Conservation (phyloP, 306 rosid genomes). For the Mimosa bimucronata region DNA sequence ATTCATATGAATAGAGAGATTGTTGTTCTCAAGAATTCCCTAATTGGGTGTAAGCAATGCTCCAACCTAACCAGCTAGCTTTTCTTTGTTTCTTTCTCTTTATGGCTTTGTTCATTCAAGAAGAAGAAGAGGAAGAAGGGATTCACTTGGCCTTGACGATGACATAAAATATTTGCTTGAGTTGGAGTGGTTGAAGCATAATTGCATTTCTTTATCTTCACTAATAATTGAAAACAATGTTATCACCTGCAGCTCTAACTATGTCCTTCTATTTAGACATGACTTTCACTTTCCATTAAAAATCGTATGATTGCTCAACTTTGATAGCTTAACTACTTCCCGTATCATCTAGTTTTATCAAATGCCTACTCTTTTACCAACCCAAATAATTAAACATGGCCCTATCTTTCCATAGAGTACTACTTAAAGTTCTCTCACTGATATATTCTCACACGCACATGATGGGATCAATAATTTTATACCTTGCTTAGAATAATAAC, state of each 20-base stretch:
- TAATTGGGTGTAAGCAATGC: not conserved
- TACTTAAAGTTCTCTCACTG: not conserved
- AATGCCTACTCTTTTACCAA: not conserved
- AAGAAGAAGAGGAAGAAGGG: not conserved
- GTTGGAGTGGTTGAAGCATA: not conserved
- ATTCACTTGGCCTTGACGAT: not conserved
- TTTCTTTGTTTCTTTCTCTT: not conserved
- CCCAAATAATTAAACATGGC: not conserved
- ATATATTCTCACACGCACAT: not conserved
- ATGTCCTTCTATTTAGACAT: not conserved
- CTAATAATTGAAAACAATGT: not conserved
- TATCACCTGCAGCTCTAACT: not conserved
- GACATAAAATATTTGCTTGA: not conserved
- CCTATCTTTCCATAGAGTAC: not conserved
- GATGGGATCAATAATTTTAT: not conserved
- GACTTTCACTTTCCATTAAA: conserved; percentile 8
- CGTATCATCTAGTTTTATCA: not conserved
- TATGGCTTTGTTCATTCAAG: not conserved
- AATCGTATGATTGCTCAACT: not conserved
- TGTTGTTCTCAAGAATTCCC: not conserved
- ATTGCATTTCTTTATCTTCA: not conserved
- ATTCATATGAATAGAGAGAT: not conserved
- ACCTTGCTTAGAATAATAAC: not conserved
- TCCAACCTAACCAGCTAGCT: not conserved
- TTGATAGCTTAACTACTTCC: not conserved